A percentile compares a stretch with the other conserved stretches of the same genome.
Evolutionary conservation across 2,329 filamentous ascomycete species (phyloP).

Genomic region (Botrytis squamosa): DNA sequence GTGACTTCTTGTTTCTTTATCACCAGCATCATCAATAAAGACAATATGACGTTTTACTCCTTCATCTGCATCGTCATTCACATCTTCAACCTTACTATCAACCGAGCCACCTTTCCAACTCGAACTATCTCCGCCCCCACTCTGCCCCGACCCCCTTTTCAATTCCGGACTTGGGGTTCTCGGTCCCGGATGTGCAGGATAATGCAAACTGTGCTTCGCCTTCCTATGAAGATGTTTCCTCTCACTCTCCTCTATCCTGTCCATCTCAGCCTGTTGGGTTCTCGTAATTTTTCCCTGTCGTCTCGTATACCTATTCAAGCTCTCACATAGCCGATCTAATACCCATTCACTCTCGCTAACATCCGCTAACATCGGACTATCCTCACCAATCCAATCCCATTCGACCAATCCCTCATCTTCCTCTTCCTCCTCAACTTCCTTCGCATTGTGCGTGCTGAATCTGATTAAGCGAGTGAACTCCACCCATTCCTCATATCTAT

Average conservation of each 20-base stretch:
- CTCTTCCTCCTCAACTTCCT: slow-evolving; percentile 45
- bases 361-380: slow-evolving; percentile 64
- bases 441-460: slow-evolving; percentile 45
- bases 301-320: slow-evolving; percentile 47
- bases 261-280: background rate
- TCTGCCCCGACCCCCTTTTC: background rate
- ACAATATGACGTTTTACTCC: background rate
- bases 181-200: slow-evolving; percentile 15
- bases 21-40: background rate
- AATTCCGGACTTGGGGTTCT: background rate
- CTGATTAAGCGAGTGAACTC: slow-evolving; percentile 63
- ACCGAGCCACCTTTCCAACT: background rate
- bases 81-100: background rate
- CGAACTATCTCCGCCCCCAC: background rate
- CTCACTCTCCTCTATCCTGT: background rate
- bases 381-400: slow-evolving; percentile 72
- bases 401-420: slow-evolving; percentile 59
- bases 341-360: slow-evolving; percentile 66
- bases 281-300: slow-evolving; percentile 33
- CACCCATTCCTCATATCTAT: slow-evolving; percentile 68
- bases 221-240: slow-evolving; percentile 3
- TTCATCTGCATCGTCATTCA: background rate
- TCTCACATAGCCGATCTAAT: slow-evolving; percentile 63
- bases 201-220: slow-evolving; percentile 6
- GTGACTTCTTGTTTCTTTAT: background rate